A percentile compares a stretch with the other conserved stretches of the same genome.
Conservation (phyloP, 345 rosid species). For the Citrus maxima region DNA sequence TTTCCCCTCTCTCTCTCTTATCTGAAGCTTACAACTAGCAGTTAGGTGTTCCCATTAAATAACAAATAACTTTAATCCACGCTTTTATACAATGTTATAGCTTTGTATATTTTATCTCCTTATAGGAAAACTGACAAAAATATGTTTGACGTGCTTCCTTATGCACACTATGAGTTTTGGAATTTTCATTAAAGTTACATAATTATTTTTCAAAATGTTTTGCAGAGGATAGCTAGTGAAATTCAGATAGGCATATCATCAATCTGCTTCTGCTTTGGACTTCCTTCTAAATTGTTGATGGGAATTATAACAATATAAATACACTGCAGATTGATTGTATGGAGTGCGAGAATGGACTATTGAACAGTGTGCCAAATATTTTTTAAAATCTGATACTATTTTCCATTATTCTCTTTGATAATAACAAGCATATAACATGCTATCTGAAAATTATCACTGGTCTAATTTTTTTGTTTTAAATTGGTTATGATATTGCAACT, state of each 20-base stretch:
- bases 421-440: not conserved
- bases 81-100: not conserved
- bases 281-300: not conserved
- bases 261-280: not conserved
- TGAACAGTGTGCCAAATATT: not conserved
- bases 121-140: too few relatives aligned
- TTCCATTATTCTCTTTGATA: not conserved
- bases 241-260: not conserved
- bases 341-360: not conserved
- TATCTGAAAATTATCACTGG: not conserved
- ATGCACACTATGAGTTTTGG: too few relatives aligned
- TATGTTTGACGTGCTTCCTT: too few relatives aligned
- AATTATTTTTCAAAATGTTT: too few relatives aligned
- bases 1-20: not conserved
- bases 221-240: not conserved
- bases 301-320: not conserved
- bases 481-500: not conserved
- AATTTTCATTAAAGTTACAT: too few relatives aligned
- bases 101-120: not conserved
- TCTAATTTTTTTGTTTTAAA: not conserved
- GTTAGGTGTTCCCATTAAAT: not conserved
- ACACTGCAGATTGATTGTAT: not conserved
- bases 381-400: not conserved
- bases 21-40: not conserved
- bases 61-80: not conserved